Conservation (phyloP, 2,329 filamentous ascomycete species). For the Pyrenochaeta sp. region DNA sequence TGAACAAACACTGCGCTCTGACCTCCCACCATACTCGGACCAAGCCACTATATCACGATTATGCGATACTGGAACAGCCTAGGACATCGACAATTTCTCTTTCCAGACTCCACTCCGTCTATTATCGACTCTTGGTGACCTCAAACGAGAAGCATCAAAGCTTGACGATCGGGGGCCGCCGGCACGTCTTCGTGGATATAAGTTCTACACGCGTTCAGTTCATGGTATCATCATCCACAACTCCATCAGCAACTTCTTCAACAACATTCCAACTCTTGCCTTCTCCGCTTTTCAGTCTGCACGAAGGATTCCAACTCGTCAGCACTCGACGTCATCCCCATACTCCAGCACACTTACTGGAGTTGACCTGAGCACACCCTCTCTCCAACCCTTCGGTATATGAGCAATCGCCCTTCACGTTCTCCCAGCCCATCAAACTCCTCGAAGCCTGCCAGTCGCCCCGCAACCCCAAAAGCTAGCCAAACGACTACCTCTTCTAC, state of each 20-base stretch:
- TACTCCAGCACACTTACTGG: not conserved
- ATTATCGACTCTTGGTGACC: slow-evolving; percentile 31
- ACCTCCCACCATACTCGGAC: slow-evolving; percentile 24
- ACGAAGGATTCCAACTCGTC: not conserved
- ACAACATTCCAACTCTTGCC: slow-evolving; percentile 5
- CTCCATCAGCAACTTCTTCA: slow-evolving; percentile 10
- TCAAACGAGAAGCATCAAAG: slow-evolving; percentile 13
- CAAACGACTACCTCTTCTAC: slow-evolving; percentile 11
- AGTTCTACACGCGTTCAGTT: slow-evolving; percentile 18
- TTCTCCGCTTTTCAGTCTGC: not conserved
- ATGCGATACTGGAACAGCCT: slow-evolving; percentile 35
- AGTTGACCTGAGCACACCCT: slow-evolving; percentile 6
- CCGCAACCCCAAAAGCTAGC: slow-evolving; percentile 13
- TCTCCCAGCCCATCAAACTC: slow-evolving; percentile 34
- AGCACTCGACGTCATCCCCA: slow-evolving; percentile 8
- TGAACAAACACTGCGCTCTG: slow-evolving; percentile 24
- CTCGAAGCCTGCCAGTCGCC: slow-evolving; percentile 14
- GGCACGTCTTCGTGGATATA: slow-evolving; percentile 28
- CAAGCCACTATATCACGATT: slow-evolving; percentile 30
- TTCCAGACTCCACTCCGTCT: slow-evolving; percentile 26
- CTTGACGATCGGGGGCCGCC: slow-evolving; percentile 18
- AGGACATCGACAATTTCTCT: slow-evolving; percentile 26
- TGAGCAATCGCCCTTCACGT: slow-evolving; percentile 29
- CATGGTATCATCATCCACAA: slow-evolving; percentile 15
- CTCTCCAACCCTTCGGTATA: slow-evolving; percentile 16